Conservation (phyloP, 2,329 filamentous ascomycete genomes). For the Cladorrhinum sp. region DNA sequence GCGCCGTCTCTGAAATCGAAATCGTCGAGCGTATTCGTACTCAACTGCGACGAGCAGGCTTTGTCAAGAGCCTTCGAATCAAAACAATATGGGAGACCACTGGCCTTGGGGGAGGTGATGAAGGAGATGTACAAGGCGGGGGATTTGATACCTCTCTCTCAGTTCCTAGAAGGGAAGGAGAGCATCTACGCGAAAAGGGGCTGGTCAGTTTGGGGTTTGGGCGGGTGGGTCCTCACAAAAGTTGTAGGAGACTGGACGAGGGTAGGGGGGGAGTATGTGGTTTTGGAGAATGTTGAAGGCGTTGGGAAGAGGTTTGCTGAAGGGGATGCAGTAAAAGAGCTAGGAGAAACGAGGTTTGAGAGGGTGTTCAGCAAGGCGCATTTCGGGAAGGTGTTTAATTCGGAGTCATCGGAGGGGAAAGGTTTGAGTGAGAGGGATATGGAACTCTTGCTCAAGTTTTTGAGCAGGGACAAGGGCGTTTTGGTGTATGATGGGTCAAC, state of each 20-base stretch:
- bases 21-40: slow-evolving; percentile 40
- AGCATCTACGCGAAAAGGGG: slow-evolving; percentile 63
- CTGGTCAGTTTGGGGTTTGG: slow-evolving; percentile 66
- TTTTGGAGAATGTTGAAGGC: slow-evolving; percentile 60
- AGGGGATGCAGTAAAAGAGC: slow-evolving; percentile 39
- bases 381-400: slow-evolving; percentile 58
- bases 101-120: slow-evolving; percentile 76
- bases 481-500: slow-evolving; percentile 62
- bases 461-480: slow-evolving; percentile 63
- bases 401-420: slow-evolving; percentile 37
- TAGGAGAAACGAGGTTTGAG: slow-evolving; percentile 56
- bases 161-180: slow-evolving; percentile 63
- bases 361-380: slow-evolving; percentile 64
- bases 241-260: slow-evolving; percentile 53
- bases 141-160: slow-evolving; percentile 66
- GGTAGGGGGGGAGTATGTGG: slow-evolving; percentile 55
- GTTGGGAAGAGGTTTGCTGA: slow-evolving; percentile 54
- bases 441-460: slow-evolving; percentile 65
- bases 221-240: slow-evolving; percentile 74
- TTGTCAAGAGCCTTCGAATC: slow-evolving; percentile 70
- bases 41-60: slow-evolving; percentile 53
- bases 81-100: slow-evolving; percentile 74
- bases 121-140: slow-evolving; percentile 66
- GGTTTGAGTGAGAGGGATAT: slow-evolving; percentile 65
- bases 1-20: slow-evolving; percentile 30